These are phyloP conservation scores for Neolecta irregularis DNA, from an alignment of 1,139 yeast genomes.

Conservation along the genomic window DNA sequence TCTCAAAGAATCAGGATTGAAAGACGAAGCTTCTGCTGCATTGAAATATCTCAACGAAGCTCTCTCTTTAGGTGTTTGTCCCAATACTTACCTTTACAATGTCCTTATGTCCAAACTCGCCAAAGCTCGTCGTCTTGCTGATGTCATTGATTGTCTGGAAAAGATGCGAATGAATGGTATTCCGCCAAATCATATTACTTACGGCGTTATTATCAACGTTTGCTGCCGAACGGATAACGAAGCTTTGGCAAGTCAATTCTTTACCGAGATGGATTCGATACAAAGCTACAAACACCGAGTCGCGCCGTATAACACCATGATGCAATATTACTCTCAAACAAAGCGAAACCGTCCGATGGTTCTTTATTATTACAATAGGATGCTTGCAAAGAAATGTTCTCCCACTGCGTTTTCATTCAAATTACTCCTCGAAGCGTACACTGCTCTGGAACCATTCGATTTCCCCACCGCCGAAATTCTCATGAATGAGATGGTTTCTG, in stretches of 20 bases:
- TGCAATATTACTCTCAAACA: slow-evolving; percentile 27
- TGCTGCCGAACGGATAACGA: slow-evolving; percentile 27
- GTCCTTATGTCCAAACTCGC: slow-evolving; percentile 26
- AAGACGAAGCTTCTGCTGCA: slow-evolving; percentile 26
- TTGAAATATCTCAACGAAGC: slow-evolving; percentile 26
- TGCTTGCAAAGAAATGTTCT: slow-evolving; percentile 20
- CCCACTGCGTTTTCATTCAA: slow-evolving; percentile 29
- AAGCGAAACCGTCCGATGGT: slow-evolving; percentile 25
- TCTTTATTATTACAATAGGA: slow-evolving; percentile 21
- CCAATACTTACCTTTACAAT: slow-evolving; percentile 27
- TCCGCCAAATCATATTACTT: slow-evolving; percentile 24
- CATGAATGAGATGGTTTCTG: slow-evolving; percentile 20
- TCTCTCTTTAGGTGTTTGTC: slow-evolving; percentile 19
- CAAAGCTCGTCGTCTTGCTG: slow-evolving; percentile 25
- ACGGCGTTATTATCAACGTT: slow-evolving; percentile 29
- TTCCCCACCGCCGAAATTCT: slow-evolving; percentile 27
- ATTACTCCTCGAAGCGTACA: slow-evolving; percentile 28
- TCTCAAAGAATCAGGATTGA: slow-evolving; percentile 18
- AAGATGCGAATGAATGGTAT: slow-evolving; percentile 24
- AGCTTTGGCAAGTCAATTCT: slow-evolving; percentile 23
- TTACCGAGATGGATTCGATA: slow-evolving; percentile 25
- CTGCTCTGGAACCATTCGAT: slow-evolving; percentile 23
- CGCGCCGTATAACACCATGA: slow-evolving; percentile 29
- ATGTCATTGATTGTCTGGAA: slow-evolving; percentile 22
- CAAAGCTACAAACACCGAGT: slow-evolving; percentile 23